These are phyloP conservation scores for Halophytophthora polymorphica DNA, from an alignment of 352 stramenopile genomes.

Conservation along the genomic window DNA sequence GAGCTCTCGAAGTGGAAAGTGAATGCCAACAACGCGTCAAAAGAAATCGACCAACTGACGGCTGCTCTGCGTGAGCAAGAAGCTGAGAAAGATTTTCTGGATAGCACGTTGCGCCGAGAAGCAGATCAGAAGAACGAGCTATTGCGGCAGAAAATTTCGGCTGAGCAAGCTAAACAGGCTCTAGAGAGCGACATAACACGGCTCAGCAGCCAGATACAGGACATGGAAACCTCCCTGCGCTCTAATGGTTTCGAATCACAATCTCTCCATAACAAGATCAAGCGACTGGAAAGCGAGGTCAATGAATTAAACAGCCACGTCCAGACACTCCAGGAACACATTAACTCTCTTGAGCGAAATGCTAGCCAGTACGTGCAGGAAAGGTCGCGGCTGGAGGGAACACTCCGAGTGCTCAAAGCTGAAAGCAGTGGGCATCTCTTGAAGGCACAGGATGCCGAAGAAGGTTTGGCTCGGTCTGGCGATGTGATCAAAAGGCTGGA, in stretches of 20 bases:
- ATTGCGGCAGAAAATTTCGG: slow-evolving; percentile 3
- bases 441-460: slow-evolving; percentile 19
- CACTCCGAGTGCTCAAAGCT: slow-evolving; percentile 21
- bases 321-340: slow-evolving; percentile 21
- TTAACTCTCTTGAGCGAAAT: slow-evolving; percentile 21
- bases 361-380: slow-evolving; percentile 21
- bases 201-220: slow-evolving; percentile 18
- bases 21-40: slow-evolving; percentile 28
- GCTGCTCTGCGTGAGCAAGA: slow-evolving; percentile 14
- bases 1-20: slow-evolving; percentile 35
- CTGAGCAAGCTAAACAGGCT: slow-evolving; percentile 26
- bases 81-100: slow-evolving; percentile 30
- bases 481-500: slow-evolving; percentile 19
- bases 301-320: slow-evolving; percentile 19
- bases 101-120: slow-evolving; percentile 21
- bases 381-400: slow-evolving; percentile 19
- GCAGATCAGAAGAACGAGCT: slow-evolving; percentile 27
- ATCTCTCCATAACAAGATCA: slow-evolving; percentile 27
- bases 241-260: slow-evolving; percentile 20
- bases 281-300: slow-evolving; percentile 33
- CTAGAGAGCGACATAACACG: slow-evolving; percentile 23
- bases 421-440: slow-evolving; percentile 28
- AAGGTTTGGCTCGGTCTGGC: slow-evolving; percentile 15
- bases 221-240: slow-evolving; percentile 20
- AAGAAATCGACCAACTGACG: slow-evolving; percentile 28